A percentile compares a stretch with the other conserved stretches of the same genome.
Evolutionary conservation across 805 yeast genomes (phyloP).

Genomic region (Dipodascopsis uninucleata): DNA sequence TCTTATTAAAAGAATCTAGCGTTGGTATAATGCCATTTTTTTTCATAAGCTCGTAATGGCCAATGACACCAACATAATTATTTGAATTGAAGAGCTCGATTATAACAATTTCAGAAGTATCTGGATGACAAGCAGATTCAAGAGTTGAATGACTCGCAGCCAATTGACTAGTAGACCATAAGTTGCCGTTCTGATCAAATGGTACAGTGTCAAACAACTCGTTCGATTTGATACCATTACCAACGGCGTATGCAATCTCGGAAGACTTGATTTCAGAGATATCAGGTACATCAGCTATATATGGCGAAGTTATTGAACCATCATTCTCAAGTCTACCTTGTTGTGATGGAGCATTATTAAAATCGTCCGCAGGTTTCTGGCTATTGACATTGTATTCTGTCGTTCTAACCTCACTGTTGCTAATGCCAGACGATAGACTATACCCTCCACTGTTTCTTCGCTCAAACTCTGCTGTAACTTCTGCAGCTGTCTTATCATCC

Average conservation of each 20-base stretch:
- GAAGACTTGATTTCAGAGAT: too few relatives aligned
- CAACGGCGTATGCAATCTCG: too few relatives aligned
- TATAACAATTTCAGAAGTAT: not conserved
- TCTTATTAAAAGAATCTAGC: conserved; percentile 8
- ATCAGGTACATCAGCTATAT: too few relatives aligned
- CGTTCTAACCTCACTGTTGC: conserved; percentile 17
- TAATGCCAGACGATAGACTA: conserved; percentile 31
- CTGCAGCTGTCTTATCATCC: conserved; percentile 25
- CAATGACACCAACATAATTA: conserved; percentile 12
- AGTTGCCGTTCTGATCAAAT: too few relatives aligned
- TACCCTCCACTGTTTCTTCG: conserved; percentile 19
- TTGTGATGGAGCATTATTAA: not conserved
- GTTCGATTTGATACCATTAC: too few relatives aligned
- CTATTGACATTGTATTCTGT: conserved; percentile 14
- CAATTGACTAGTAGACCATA: conserved; percentile 4
- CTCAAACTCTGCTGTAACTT: conserved; percentile 11
- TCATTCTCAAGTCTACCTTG: not conserved
- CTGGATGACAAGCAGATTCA: not conserved
- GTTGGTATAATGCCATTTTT: conserved; percentile 3
- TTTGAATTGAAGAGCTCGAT: conserved; percentile 2
- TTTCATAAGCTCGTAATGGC: conserved; percentile 11
- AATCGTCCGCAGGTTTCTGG: not conserved
- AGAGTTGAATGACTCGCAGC: conserved; percentile 1
- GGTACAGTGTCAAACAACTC: too few relatives aligned
- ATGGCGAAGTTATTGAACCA: too few relatives aligned